phyloP scores from a whole-genome alignment of 148 eudicot genomes.

The Pouteria glomerata region DNA sequence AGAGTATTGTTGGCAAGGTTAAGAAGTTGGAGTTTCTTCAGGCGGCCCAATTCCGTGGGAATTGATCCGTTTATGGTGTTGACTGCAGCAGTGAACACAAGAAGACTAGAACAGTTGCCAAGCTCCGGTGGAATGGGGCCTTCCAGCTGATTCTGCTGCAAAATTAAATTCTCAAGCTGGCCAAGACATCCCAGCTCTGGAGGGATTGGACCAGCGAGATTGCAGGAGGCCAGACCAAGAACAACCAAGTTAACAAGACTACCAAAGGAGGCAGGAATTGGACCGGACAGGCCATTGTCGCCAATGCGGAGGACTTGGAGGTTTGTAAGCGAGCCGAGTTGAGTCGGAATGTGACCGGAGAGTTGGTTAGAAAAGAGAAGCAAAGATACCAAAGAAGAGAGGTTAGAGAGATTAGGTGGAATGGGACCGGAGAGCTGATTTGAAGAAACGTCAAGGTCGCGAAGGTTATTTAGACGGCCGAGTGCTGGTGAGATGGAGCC shows the following conservation, averaged over 20 bases:
- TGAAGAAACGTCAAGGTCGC: conserved; percentile 78
- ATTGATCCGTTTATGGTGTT: conserved; percentile 65
- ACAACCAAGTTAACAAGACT: conserved; percentile 45
- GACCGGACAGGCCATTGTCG: conserved; percentile 63
- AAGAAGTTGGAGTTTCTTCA: conserved; percentile 43
- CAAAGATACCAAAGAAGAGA: conserved; percentile 54
- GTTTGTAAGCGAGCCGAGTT: conserved; percentile 51
- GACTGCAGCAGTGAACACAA: conserved; percentile 50
- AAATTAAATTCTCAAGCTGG: conserved; percentile 37
- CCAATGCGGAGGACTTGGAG: conserved; percentile 72
- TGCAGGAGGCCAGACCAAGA: conserved; percentile 83
- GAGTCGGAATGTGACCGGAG: conserved; percentile 61
- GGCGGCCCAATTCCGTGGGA: conserved; percentile 44
- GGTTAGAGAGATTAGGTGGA: conserved; percentile 80
- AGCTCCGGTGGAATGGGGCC: conserved; percentile 69
- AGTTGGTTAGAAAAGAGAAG: conserved; percentile 76
- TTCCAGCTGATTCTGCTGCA: conserved; percentile 60
- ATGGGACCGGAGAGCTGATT: conserved; percentile 75
- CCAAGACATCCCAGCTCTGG: conserved; percentile 45
- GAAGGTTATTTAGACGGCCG: conserved; percentile 46
- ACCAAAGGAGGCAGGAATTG: conserved; percentile 61
- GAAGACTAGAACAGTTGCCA: conserved; percentile 51
- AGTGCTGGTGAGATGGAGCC: conserved; percentile 72
- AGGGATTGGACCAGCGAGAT: conserved; percentile 59
- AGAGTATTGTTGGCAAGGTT: conserved; percentile 76